phyloP scores from a whole-genome alignment of 176 grass and related monocot species.

The Triticum timopheevii region DNA sequence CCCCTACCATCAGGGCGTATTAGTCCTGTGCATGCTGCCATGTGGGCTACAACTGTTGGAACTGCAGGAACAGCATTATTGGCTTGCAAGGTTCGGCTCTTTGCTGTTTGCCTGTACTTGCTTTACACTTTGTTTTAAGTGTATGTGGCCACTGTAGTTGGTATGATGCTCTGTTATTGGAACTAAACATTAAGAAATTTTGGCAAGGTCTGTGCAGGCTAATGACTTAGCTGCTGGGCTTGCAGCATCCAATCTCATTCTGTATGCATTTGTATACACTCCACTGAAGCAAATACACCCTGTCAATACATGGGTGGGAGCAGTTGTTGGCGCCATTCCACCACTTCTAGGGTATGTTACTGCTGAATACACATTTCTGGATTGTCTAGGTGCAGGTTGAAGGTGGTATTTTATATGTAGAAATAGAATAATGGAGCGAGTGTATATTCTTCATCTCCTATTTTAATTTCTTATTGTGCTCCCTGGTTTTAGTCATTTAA shows the following conservation, averaged over 20 bases:
- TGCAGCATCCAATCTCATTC: constrained; percentile 83
- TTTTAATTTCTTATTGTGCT: not conserved
- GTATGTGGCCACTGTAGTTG: not conserved
- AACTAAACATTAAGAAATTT: constrained; percentile 51
- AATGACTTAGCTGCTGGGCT: constrained; percentile 85
- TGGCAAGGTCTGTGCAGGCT: constrained; percentile 81
- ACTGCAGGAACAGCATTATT: constrained; percentile 75
- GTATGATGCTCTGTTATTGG: constrained; percentile 16
- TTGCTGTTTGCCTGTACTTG: constrained; percentile 11
- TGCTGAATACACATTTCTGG: constrained; percentile 1
- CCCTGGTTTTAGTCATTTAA: constrained; percentile 2
- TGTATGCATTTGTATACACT: constrained; percentile 99
- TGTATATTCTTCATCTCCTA: constrained; percentile 30
- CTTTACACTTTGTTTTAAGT: constrained; percentile 2
- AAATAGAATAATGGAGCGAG: not conserved
- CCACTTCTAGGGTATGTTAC: constrained; percentile 85
- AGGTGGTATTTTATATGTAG: not conserved
- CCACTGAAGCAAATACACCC: constrained; percentile 99
- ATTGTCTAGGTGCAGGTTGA: constrained; percentile 25
- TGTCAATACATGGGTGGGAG: constrained; percentile 98
- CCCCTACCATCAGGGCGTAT: constrained; percentile 89
- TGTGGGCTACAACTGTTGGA: constrained; percentile 92
- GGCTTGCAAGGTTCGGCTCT: constrained; percentile 74
- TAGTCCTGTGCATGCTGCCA: constrained; percentile 72
- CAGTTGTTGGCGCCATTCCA: constrained; percentile 93